A percentile compares a stretch with the other conserved stretches of the same genome.
phyloP scores from a whole-genome alignment of 352 stramenopile genomes.

The Thalassiosira mediterranea region DNA sequence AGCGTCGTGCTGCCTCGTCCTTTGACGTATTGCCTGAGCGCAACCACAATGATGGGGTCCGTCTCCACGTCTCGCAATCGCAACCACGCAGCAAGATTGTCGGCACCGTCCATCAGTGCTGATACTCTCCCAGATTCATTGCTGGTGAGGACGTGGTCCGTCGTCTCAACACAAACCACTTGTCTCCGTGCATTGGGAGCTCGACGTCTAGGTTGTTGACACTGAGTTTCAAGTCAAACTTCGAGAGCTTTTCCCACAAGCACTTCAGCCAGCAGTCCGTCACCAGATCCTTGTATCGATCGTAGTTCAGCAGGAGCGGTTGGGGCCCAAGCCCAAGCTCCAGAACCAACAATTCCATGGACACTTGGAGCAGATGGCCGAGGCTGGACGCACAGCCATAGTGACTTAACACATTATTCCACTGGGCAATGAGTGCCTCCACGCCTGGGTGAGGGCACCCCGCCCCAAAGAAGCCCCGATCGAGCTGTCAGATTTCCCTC shows the following conservation, averaged over 20 bases:
- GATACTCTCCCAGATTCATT: no score
- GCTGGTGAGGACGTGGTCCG: no score
- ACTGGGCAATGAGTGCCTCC: constrained; percentile 3
- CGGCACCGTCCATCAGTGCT: no score
- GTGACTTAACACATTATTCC: constrained; percentile 29
- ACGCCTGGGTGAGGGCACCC: constrained; percentile 13
- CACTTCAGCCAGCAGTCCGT: constrained; percentile 15
- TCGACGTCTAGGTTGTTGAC: constrained; percentile 8
- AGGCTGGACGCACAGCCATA: constrained; percentile 11
- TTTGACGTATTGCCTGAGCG: no score
- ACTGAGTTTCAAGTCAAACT: constrained; percentile 11
- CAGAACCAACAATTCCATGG: constrained; percentile 11
- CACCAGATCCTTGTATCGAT: background rate
- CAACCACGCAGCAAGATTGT: no score
- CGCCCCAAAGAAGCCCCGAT: constrained; percentile 23
- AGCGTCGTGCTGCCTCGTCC: no score
- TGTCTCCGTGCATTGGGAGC: constrained; percentile 12
- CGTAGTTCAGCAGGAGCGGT: constrained; percentile 5
- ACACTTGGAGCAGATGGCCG: constrained; percentile 1
- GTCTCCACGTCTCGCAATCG: no score
- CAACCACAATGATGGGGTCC: no score
- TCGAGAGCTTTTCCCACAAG: constrained; percentile 26
- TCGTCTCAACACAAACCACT: constrained; percentile 40
- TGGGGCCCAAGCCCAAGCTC: constrained; percentile 19
- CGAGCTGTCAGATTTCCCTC: background rate